phyloP scores from a whole-genome alignment of 176 grass and related monocot species.

The Bromus sterilis region DNA sequence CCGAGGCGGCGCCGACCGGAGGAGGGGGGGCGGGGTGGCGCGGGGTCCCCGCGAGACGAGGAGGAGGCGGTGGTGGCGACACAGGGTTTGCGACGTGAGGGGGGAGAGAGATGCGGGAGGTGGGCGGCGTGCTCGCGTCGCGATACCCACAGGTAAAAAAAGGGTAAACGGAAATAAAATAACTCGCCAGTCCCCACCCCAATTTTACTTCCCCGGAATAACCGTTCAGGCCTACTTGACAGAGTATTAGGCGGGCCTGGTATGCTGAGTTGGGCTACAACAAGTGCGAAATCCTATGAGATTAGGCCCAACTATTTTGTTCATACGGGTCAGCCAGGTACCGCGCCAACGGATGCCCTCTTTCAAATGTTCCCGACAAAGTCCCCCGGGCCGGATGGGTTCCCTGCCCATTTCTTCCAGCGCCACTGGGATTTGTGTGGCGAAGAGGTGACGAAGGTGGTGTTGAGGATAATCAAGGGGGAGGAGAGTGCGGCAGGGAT shows the following conservation, averaged over 20 bases:
- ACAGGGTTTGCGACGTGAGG: conserved; percentile 29
- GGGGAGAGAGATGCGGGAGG: conserved; percentile 13
- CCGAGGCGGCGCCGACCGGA: not conserved
- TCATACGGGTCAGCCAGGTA: too few relatives aligned
- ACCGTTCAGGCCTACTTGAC: not conserved
- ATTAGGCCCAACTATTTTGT: not conserved
- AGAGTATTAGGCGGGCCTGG: not conserved
- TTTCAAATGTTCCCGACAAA: too few relatives aligned
- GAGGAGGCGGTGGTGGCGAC: conserved; percentile 15
- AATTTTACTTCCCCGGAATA: conserved; percentile 4
- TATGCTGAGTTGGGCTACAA: not conserved
- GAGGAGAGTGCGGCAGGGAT: too few relatives aligned
- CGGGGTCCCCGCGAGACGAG: not conserved
- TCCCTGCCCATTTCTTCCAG: too few relatives aligned
- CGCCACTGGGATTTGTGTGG: too few relatives aligned
- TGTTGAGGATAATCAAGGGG: too few relatives aligned
- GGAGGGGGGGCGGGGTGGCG: not conserved
- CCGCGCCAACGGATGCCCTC: too few relatives aligned
- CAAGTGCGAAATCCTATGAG: not conserved
- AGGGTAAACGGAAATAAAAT: not conserved
- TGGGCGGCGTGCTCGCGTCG: conserved; percentile 30
- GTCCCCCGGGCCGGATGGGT: too few relatives aligned
- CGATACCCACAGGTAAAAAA: conserved; percentile 21
- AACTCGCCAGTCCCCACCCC: not conserved
- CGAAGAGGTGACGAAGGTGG: too few relatives aligned